Percentiles rank a stretch among this genome's conserved stretches.
These are phyloP conservation scores for Pachyrhizus erosus DNA, from an alignment of 306 rosid genomes.

Conservation along the genomic window DNA sequence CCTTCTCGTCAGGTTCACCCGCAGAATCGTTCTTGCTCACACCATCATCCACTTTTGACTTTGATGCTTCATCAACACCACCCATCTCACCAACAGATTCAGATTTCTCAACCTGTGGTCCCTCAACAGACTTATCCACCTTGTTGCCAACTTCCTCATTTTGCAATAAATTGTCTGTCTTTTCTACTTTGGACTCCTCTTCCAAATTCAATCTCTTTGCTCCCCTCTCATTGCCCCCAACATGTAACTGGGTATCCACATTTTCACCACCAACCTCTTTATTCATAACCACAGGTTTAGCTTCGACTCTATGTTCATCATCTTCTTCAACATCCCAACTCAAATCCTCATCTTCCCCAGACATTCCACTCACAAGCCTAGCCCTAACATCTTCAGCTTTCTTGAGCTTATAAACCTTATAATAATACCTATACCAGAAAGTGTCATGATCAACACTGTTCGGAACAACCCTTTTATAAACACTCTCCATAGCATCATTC, in stretches of 20 bases:
- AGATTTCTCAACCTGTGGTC: constrained; percentile 34
- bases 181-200: constrained; percentile 40
- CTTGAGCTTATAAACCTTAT: constrained; percentile 68
- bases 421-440: constrained; percentile 84
- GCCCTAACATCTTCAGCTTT: constrained; percentile 72
- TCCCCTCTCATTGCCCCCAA: constrained; percentile 27
- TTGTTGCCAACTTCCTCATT: constrained; percentile 40
- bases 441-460: constrained; percentile 58
- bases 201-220: constrained; percentile 39
- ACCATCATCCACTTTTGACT: constrained; percentile 48
- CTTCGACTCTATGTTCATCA: constrained; percentile 46
- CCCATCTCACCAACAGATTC: constrained; percentile 41
- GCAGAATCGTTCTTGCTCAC: constrained; percentile 47
- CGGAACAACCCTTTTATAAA: constrained; percentile 68
- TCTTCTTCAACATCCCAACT: constrained; percentile 95
- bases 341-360: constrained; percentile 80
- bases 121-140: constrained; percentile 44
- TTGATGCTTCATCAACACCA: constrained; percentile 40
- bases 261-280: constrained; percentile 48
- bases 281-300: constrained; percentile 26
- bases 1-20: constrained; percentile 47
- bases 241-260: background rate
- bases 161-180: constrained; percentile 22
- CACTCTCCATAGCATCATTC: constrained; percentile 62
- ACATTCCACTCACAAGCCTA: constrained; percentile 72